A percentile compares a stretch with the other conserved stretches of the same genome.
Conservation (phyloP, 2,329 filamentous ascomycete genomes). For the Corynespora cassiicola region DNA sequence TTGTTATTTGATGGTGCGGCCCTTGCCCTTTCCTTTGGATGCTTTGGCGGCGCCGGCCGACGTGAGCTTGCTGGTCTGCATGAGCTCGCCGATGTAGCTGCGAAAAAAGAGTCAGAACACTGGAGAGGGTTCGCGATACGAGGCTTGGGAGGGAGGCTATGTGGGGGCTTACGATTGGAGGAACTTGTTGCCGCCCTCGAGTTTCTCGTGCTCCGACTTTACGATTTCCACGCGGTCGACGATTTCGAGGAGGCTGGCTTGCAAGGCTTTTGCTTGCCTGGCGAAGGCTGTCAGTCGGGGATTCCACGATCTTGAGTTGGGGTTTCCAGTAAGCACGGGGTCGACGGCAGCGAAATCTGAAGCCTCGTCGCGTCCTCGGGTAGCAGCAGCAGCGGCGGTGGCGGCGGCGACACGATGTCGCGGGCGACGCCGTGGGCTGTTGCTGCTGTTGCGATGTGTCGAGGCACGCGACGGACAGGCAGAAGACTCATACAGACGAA, state of each 20-base stretch:
- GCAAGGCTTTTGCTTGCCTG: slow-evolving; percentile 87
- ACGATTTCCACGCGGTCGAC: slow-evolving; percentile 95
- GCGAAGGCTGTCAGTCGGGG: slow-evolving; percentile 27
- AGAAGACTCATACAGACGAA: slow-evolving; percentile 6
- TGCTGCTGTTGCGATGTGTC: slow-evolving; percentile 1
- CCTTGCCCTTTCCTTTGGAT: slow-evolving; percentile 53
- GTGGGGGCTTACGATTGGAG: slow-evolving; percentile 68
- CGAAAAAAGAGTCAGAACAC: no score
- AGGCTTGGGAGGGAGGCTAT: neutral
- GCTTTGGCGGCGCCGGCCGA: slow-evolving; percentile 59
- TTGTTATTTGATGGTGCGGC: slow-evolving; percentile 45
- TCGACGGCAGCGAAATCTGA: slow-evolving; percentile 1
- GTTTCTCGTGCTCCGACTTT: slow-evolving; percentile 92
- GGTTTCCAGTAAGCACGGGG: slow-evolving; percentile 20
- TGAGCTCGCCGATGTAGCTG: slow-evolving; percentile 96
- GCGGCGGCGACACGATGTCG: slow-evolving; percentile 3
- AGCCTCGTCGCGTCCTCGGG: slow-evolving; percentile 1
- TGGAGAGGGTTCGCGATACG: slow-evolving; percentile 20
- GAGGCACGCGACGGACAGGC: no score
- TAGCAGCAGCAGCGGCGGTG: no score
- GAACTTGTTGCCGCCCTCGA: slow-evolving; percentile 96
- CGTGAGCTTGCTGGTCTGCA: slow-evolving; percentile 74
- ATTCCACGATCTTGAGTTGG: slow-evolving; percentile 18
- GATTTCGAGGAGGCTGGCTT: slow-evolving; percentile 86
- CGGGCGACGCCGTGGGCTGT: neutral